phyloP scores from a whole-genome alignment of 148 eudicot genomes.

The Fallopia convolvulus region DNA sequence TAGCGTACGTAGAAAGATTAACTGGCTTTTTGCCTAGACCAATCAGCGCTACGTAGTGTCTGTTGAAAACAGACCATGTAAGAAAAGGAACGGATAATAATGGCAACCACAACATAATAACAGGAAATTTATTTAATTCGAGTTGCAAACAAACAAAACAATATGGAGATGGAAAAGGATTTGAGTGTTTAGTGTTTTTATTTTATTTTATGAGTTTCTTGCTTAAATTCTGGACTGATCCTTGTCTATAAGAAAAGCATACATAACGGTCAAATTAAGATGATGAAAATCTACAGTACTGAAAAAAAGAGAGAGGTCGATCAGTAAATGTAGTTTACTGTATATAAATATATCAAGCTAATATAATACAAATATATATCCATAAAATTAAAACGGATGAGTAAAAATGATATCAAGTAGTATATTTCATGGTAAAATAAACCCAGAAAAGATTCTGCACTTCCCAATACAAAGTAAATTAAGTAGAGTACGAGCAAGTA shows the following conservation, averaged over 20 bases:
- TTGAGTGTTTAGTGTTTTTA: not conserved
- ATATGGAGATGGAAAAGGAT: not conserved
- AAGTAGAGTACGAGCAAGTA: not conserved
- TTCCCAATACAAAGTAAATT: not conserved
- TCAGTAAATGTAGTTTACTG: not conserved
- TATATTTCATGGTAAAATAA: not conserved
- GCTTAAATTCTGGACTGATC: not conserved
- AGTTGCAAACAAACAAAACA: not conserved
- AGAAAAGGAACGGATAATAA: slow-evolving; percentile 1
- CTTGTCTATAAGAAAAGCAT: not conserved
- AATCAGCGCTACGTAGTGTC: not conserved
- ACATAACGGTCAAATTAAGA: not conserved
- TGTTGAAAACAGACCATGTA: not conserved
- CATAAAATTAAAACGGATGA: not conserved
- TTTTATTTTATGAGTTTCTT: not conserved
- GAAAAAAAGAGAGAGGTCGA: not conserved
- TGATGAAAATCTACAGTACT: not conserved
- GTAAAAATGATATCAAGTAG: not conserved
- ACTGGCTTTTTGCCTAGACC: slow-evolving; percentile 11
- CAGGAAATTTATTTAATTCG: not conserved
- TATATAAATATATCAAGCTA: not conserved
- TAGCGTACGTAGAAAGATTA: slow-evolving; percentile 11
- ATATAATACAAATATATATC: not conserved
- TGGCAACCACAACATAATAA: not conserved
- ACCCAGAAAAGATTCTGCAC: not conserved